Base-by-base conservation (phyloP, 305 asterid species). In the Rubia peregrina region DNA sequence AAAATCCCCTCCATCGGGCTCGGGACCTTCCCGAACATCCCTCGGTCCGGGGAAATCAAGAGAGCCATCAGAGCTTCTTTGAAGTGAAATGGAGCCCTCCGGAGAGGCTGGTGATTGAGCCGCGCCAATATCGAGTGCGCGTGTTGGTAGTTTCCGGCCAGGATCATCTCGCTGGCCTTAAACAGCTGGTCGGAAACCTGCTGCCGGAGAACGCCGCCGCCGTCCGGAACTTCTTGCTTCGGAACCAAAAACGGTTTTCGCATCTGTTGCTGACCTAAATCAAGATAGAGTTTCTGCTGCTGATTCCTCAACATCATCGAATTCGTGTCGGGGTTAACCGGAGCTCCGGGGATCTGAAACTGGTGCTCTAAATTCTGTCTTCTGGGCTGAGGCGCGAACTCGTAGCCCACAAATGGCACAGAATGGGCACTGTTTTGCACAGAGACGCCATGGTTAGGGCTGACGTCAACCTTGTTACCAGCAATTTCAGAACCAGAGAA, bases 51-150 rank as follows among this genome's bases (percentile, higher is more conserved):
- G 76, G 73, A 21, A 64, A 62, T 71, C 67, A 80, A 74, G 60
- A 83, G 76, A 57, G 78, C 48, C 49, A 70, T 80, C 71, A 86
- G 56, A 64, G 91, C 89, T 70, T 84, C 87, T 76, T 80, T 86
- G 70, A 86, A 73, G 59, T 77, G 81, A 62, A 76, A 73, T 71
- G 85, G 85, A 76, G 87, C 76, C 86, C 86, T 84, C 42, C 77
- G 73, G 19, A 78, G 82, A 67, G 91, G 86, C 77, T 85, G 97
- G 86, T 94, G 99, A 94, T 94, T 94, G 99, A 94, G 99, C 99
- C 99, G 99, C 98, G 99, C 98, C 99, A 94, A 94, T 94, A 94
- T 94, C 99, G 84, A 90, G 83, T 91, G 88, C 77, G 85, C 87
- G 83, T 78, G 80, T 67, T 85, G 74, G 83, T 80, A 80, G 64